Base-by-base conservation (phyloP, 441 rosid species). In the California macrophylla region DNA sequence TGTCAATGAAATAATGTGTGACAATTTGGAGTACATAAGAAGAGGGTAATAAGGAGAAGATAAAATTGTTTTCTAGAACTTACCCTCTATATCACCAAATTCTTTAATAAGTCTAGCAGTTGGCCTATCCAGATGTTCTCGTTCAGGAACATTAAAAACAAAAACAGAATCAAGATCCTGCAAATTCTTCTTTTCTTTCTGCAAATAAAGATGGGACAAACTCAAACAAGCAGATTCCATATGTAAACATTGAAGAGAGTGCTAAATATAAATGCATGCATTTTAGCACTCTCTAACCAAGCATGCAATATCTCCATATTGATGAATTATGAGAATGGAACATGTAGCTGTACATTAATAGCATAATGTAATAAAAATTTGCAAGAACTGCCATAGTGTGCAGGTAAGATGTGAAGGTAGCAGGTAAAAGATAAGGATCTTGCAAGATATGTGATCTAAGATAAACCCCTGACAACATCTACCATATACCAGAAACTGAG, bases 51-150 rank as follows among this genome's bases (percentile, higher is more conserved):
- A 29, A 64, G 10, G 3, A 60, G 64, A 60, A 12, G 18, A 72
- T 29, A 9, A 26, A 21, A 70, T 30, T 13, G 28, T 64, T 47
- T 13, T 40, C 16, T 21, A 54, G 72, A 12, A 76, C 71, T 52
- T 80, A 88, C 97, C 96, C 78, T 93, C 92, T 30, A 94, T 78
- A 36, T 61, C 12, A 64, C 79, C 86, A 76, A 94, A 82, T 60
- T 94, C 96, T 78, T 89, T 90, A 65, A 94, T 88, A 81, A 91
- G 81, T 78, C 86, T 86, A 13, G 97, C 98, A 1, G 91, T 87
- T 75, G 97, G 96, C 74, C 96, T 82, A 71, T 91, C 98, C 54
- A 94, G 75, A 68, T 69, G 36, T 67, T 91, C 97, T 76, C 93
- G 76, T 54, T 91, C 91, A 71, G 85, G 81, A 78, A 87, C 90